Base-by-base conservation (phyloP, 2,329 filamentous ascomycete species). In the Colletotrichum gloeosporioides region DNA sequence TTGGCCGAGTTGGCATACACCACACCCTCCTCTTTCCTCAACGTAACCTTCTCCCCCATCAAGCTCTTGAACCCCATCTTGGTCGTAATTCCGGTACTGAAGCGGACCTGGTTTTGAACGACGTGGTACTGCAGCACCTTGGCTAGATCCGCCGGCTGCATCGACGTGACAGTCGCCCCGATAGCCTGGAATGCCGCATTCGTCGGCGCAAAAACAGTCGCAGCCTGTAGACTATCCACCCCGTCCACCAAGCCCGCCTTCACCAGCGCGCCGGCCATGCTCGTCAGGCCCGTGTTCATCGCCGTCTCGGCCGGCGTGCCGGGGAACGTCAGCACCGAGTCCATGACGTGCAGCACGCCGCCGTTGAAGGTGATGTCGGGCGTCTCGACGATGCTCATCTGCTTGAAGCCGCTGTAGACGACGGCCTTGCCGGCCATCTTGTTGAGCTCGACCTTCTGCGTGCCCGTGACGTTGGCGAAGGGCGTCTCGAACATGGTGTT, bases 41-140 rank as follows among this genome's bases (percentile, higher is more conserved):
- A 79, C 27, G 81, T 83, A 32, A 90, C 79, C 2, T 82, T 81
- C 16, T 86, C 77, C 6, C 82, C 83, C 63, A 82, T 78, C 13
- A 81, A 75, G 16, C 83, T 84, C 6, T 75, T 59, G 57, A 81
- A 79, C 2, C 68, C 80, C 31, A 81, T 81, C 61, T 76, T 76
- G 3, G 53, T 39, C 18, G 65, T 62, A 0, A 76, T 31, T 4
- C 53, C 34, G 10, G 71, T 25, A 22, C 59, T 76, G 65, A 75
- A 71, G 79, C 82, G 70, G 4, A 92, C 87, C 18, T 86, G 87
- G 62, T 88, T 88, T 65, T 87, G 86, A 62, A 94, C 83, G 68
- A 94, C 87, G 81, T 95, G 93, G 83, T 95, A 95, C 36, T 87
- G 84, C 39, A 95, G 86, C 63, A 94, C 87, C 32, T 82, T 82